Percentiles rank a stretch among this genome's conserved stretches.
These are phyloP conservation scores for Exophiala sp. DNA, from an alignment of 2,329 filamentous ascomycete species.

Conservation along the genomic window DNA sequence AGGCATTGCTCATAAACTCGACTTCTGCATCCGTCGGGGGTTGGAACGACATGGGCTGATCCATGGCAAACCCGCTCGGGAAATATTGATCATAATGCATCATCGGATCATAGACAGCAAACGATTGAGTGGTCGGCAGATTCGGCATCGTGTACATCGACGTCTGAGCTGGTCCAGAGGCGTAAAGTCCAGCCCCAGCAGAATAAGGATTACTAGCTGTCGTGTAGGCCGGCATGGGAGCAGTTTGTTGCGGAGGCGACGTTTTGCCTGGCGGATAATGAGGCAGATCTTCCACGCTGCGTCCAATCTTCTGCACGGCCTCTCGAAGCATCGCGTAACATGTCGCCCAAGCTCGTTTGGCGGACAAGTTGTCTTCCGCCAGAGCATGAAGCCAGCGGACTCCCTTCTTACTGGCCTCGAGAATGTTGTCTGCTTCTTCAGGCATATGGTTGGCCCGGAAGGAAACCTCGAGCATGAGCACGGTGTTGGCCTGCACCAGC, in stretches of 20 bases:
- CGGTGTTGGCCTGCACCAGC: slow-evolving; percentile 41
- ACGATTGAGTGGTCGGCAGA: slow-evolving; percentile 13
- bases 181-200: slow-evolving; percentile 1
- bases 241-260: slow-evolving; percentile 5
- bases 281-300: slow-evolving; percentile 32
- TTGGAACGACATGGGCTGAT: slow-evolving; percentile 12
- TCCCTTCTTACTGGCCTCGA: slow-evolving; percentile 38
- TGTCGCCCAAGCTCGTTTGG: slow-evolving; percentile 40
- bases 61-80: slow-evolving; percentile 13
- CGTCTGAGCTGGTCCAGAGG: slow-evolving; percentile 3
- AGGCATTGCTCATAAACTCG: slow-evolving; percentile 26
- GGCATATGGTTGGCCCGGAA: slow-evolving; percentile 43
- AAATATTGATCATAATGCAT: slow-evolving; percentile 29
- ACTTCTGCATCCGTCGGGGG: slow-evolving; percentile 24
- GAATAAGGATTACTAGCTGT: slow-evolving; percentile 1
- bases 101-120: slow-evolving; percentile 23
- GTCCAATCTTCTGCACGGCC: slow-evolving; percentile 33
- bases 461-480: slow-evolving; percentile 43
- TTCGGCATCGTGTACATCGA: slow-evolving; percentile 16
- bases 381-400: slow-evolving; percentile 41
- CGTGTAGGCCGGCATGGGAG: slow-evolving; percentile 10
- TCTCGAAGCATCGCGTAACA: slow-evolving; percentile 36
- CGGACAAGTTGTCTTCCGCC: slow-evolving; percentile 35
- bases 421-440: slow-evolving; percentile 35
- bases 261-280: slow-evolving; percentile 18